These are phyloP conservation scores for Cyclostephanos invisitatus DNA, from an alignment of 108 stramenopile genomes.

Conservation along the genomic window DNA sequence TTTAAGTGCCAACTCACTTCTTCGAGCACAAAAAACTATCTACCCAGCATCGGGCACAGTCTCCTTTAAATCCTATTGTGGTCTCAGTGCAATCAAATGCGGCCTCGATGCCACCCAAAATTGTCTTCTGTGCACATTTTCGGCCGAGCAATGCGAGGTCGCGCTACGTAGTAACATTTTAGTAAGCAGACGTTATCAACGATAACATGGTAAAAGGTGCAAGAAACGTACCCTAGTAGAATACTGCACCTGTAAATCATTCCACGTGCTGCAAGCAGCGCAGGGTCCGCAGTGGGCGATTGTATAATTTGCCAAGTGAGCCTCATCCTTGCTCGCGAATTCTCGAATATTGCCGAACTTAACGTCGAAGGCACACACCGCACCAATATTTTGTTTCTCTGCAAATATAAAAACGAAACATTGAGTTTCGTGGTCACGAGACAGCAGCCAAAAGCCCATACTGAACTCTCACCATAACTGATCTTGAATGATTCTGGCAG, in stretches of 20 bases:
- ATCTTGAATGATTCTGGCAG: too few relatives aligned
- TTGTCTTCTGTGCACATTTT: conserved; percentile 14
- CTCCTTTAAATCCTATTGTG: conserved; percentile 9
- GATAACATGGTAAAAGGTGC: not conserved
- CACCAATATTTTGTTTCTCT: too few relatives aligned
- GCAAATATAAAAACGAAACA: too few relatives aligned
- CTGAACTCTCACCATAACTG: too few relatives aligned
- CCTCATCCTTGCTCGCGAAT: conserved; percentile 4
- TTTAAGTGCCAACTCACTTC: not conserved
- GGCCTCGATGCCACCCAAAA: conserved; percentile 1
- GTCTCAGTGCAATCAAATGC: not conserved
- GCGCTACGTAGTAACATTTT: not conserved
- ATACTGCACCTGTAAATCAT: conserved; percentile 20
- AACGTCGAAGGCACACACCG: conserved; percentile 12
- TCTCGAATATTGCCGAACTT: conserved; percentile 15
- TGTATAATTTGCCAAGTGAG: conserved; percentile 7
- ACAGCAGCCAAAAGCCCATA: too few relatives aligned
- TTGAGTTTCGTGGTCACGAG: too few relatives aligned
- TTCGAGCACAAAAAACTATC: conserved; percentile 8
- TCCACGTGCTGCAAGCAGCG: conserved; percentile 16
- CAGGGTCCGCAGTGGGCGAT: conserved; percentile 14
- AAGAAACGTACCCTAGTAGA: conserved; percentile 7
- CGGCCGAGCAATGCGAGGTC: conserved; percentile 5
- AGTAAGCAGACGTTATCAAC: not conserved
- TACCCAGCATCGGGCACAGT: conserved; percentile 20